phyloP scores from a whole-genome alignment of 129 eudicot genomes.

The Flaveria robusta region DNA sequence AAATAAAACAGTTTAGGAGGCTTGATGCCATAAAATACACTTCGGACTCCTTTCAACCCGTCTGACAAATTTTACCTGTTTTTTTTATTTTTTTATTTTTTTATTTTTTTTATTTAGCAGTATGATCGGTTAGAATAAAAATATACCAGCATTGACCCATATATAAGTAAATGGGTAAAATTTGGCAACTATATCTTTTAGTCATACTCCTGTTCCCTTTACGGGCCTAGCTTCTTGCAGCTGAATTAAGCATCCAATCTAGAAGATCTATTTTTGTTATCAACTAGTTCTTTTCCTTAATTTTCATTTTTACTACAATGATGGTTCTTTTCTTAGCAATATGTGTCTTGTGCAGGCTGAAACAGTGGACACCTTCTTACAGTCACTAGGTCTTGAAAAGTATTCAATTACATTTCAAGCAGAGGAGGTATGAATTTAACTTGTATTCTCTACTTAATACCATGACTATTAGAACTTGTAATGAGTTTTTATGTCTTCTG shows the following conservation, averaged over 20 bases:
- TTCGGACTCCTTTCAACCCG: not conserved
- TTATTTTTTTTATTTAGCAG: not conserved
- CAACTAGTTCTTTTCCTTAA: not conserved
- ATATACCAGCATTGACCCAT: not conserved
- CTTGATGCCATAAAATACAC: not conserved
- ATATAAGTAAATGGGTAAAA: not conserved
- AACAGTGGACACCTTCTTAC: slow-evolving; percentile 80
- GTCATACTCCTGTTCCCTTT: not conserved
- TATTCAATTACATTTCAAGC: slow-evolving; percentile 89
- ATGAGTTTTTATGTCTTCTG: slow-evolving; percentile 5
- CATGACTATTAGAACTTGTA: not conserved
- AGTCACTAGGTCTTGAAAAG: slow-evolving; percentile 81
- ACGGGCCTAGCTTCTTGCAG: slow-evolving; percentile 1
- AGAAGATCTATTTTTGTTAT: slow-evolving; percentile 7
- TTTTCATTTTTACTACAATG: not conserved
- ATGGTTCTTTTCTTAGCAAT: slow-evolving; percentile 16
- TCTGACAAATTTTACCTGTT: not conserved
- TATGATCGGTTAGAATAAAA: not conserved
- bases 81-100: too few relatives aligned
- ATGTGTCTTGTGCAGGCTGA: slow-evolving; percentile 54
- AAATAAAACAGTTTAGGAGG: not conserved
- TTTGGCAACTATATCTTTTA: not conserved
- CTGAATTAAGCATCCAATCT: not conserved
- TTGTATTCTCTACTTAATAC: not conserved
- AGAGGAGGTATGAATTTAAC: slow-evolving; percentile 69